These are phyloP conservation scores for Pyricularia sp. DNA, from an alignment of 2,329 filamentous ascomycete species.

Conservation along the genomic window DNA sequence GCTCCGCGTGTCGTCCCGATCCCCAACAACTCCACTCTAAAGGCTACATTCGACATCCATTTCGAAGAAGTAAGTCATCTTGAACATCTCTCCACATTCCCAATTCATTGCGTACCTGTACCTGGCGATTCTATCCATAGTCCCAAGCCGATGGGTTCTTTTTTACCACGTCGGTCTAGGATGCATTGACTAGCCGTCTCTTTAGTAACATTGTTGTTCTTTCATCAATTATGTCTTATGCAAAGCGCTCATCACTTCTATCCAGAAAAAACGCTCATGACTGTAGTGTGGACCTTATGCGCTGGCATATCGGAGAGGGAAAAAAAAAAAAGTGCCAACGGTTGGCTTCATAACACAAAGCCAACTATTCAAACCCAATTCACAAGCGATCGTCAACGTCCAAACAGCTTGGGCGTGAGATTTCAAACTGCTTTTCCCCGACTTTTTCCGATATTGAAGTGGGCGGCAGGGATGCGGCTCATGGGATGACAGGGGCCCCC, in stretches of 20 bases:
- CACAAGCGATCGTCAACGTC: neutral
- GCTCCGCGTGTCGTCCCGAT: neutral
- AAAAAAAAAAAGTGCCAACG: neutral
- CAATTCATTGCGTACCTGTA: neutral
- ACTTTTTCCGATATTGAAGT: neutral
- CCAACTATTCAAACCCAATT: neutral
- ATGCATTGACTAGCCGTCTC: neutral
- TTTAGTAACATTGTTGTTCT: neutral
- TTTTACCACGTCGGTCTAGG: neutral
- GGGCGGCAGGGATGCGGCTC: neutral
- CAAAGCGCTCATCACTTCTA: too few relatives aligned
- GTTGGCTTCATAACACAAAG: neutral
- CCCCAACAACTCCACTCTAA: neutral
- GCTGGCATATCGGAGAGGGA: neutral
- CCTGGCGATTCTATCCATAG: neutral
- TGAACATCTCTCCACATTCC: neutral
- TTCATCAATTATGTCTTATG: too few relatives aligned
- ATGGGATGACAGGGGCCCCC: neutral
- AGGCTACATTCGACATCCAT: neutral
- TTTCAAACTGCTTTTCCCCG: neutral
- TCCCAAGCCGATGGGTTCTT: neutral
- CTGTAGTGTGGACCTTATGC: neutral
- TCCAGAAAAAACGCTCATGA: too few relatives aligned
- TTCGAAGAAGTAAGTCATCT: neutral
- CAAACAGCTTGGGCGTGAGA: neutral